Percentiles rank a stretch among this genome's conserved stretches.
Conservation (phyloP, 768 basidiomycete species). For the Termitomyces sp. region DNA sequence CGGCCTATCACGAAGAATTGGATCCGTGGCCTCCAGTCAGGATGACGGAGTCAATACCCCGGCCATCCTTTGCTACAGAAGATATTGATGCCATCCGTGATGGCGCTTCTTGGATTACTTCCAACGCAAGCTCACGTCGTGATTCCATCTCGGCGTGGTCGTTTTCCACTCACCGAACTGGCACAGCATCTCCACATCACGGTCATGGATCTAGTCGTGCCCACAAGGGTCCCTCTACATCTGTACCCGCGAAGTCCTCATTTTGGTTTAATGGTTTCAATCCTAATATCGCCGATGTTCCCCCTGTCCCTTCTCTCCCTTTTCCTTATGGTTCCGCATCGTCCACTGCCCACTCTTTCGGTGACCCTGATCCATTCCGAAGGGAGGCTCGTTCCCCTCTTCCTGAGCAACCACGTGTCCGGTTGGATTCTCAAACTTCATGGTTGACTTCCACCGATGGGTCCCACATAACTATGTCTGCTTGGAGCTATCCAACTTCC, state of each 20-base stretch:
- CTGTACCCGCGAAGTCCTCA: constrained; percentile 52
- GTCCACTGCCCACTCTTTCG: constrained; percentile 32
- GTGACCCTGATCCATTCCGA: constrained; percentile 63
- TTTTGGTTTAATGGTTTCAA: constrained; percentile 58
- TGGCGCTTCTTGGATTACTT: constrained; percentile 81
- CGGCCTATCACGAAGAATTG: constrained; percentile 44
- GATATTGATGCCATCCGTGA: constrained; percentile 73
- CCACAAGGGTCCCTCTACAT: constrained; percentile 35
- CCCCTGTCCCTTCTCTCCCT: constrained; percentile 71
- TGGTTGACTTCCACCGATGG: constrained; percentile 68
- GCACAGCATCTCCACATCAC: constrained; percentile 32
- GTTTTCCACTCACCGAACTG: constrained; percentile 64
- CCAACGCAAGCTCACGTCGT: constrained; percentile 51
- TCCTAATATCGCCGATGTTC: constrained; percentile 42
- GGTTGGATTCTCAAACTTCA: constrained; percentile 65
- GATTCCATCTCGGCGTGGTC: constrained; percentile 69
- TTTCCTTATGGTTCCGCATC: constrained; percentile 52
- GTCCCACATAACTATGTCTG: constrained; percentile 54
- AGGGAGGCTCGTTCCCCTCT: constrained; percentile 42
- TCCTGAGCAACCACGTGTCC: constrained; percentile 38
- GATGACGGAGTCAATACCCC: constrained; percentile 48
- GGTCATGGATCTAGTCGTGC: constrained; percentile 27
- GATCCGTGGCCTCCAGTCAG: constrained; percentile 62
- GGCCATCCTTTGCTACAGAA: constrained; percentile 66
- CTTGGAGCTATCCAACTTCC: constrained; percentile 67